Conservation (phyloP, 805 yeast species). For the Wickerhamiella shivajii region DNA sequence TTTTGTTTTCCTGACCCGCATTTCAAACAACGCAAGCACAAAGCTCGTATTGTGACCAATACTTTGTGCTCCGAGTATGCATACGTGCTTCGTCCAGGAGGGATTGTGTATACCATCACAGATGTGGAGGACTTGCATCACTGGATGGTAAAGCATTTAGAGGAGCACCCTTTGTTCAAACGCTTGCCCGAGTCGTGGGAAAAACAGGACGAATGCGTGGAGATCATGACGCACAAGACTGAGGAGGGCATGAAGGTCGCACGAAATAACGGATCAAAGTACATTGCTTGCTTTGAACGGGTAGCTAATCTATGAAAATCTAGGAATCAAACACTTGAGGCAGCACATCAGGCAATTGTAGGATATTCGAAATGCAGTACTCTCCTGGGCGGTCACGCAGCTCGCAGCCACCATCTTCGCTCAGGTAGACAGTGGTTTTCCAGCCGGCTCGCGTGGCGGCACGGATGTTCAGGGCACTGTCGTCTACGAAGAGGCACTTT, state of each 20-base stretch:
- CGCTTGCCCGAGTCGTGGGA: slow-evolving; percentile 74
- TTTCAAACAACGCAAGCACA: slow-evolving; percentile 92
- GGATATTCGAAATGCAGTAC: not conserved
- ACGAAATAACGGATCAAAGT: slow-evolving; percentile 78
- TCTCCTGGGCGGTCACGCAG: not conserved
- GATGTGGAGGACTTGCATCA: slow-evolving; percentile 86
- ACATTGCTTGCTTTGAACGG: slow-evolving; percentile 58
- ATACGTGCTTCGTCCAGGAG: slow-evolving; percentile 71
- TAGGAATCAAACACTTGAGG: not conserved
- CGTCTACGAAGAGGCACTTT: slow-evolving; percentile 71
- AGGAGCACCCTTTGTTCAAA: slow-evolving; percentile 81
- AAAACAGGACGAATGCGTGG: slow-evolving; percentile 61
- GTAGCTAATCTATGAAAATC: not conserved
- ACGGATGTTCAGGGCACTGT: slow-evolving; percentile 61
- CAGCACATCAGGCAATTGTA: not conserved
- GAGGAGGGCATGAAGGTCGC: slow-evolving; percentile 97
- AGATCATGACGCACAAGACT: slow-evolving; percentile 79
- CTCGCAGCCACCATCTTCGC: slow-evolving; percentile 32
- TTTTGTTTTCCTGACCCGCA: slow-evolving; percentile 99
- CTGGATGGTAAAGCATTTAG: slow-evolving; percentile 93
- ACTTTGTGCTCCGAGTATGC: slow-evolving; percentile 88
- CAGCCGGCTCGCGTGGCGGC: slow-evolving; percentile 65
- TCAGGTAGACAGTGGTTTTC: slow-evolving; percentile 53
- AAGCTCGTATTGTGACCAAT: slow-evolving; percentile 86
- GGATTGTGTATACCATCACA: slow-evolving; percentile 84